phyloP scores from a whole-genome alignment of 139 green algal genomes.

The Bryopsis sp. region DNA sequence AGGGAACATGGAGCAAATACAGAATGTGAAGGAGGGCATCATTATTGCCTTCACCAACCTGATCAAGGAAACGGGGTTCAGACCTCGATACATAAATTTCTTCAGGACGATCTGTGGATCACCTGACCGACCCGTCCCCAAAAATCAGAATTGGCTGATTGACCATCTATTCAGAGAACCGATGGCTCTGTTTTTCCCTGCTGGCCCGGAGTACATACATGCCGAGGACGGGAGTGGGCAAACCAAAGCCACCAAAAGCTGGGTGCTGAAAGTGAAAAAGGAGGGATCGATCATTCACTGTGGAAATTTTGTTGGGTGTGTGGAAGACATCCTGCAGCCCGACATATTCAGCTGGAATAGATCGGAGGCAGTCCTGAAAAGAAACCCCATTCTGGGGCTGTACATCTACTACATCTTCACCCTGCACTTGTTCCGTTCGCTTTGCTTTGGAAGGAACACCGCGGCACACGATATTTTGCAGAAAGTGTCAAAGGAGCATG shows the following conservation, averaged over 20 bases:
- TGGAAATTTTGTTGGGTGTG: background rate
- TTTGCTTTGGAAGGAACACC: slow-evolving; percentile 30
- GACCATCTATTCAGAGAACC: slow-evolving; percentile 15
- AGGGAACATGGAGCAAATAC: slow-evolving; percentile 28
- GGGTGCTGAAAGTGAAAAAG: slow-evolving; percentile 12
- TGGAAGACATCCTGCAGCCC: slow-evolving; percentile 9
- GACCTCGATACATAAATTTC: slow-evolving; percentile 29
- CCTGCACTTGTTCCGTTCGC: slow-evolving; percentile 22
- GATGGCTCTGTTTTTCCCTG: slow-evolving; percentile 19
- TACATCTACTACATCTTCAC: slow-evolving; percentile 34
- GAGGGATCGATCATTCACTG: background rate
- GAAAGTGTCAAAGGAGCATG: background rate
- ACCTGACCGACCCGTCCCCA: slow-evolving; percentile 22
- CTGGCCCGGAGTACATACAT: no score
- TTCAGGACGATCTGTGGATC: slow-evolving; percentile 27
- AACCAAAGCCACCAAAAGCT: background rate
- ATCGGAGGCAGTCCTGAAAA: slow-evolving; percentile 1
- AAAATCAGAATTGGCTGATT: slow-evolving; percentile 29
- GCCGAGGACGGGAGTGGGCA: no score
- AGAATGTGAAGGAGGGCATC: slow-evolving; percentile 15
- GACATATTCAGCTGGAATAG: slow-evolving; percentile 7
- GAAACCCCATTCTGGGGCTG: background rate
- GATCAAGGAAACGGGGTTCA: slow-evolving; percentile 18
- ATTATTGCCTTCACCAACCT: slow-evolving; percentile 19
- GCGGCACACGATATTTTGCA: slow-evolving; percentile 17